phyloP scores from a whole-genome alignment of 139 green algal genomes.

The Edaphochlamys debaryana region DNA sequence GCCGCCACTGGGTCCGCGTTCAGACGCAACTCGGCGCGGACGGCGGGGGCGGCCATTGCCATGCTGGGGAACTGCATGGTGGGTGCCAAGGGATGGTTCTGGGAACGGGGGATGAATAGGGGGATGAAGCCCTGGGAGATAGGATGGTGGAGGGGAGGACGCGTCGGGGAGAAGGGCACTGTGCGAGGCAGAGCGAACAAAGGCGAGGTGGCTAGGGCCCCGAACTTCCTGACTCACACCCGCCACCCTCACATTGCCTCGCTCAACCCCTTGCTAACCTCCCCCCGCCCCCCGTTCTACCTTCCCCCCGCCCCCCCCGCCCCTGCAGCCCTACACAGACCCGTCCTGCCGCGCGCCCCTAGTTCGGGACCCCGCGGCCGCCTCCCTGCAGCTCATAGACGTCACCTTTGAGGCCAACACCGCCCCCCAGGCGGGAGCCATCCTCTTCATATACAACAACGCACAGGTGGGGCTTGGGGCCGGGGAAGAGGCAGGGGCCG shows the following conservation, averaged over 20 bases:
- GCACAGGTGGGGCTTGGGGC: neutral
- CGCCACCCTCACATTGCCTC: neutral
- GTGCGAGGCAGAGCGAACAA: too few species aligned
- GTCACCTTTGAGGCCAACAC: neutral
- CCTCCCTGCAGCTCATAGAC: neutral
- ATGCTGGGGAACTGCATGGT: neutral
- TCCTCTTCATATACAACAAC: neutral
- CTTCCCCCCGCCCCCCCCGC: too few species aligned
- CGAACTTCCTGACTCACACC: too few species aligned
- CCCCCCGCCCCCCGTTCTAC: too few species aligned
- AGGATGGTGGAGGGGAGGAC: too few species aligned
- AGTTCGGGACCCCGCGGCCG: neutral
- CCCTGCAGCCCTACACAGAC: neutral
- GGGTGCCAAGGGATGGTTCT: neutral
- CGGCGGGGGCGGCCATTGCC: too few species aligned
- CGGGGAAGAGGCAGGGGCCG: too few species aligned
- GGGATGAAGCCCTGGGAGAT: neutral
- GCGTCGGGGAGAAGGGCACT: too few species aligned
- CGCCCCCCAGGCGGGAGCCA: neutral
- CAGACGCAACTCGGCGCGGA: neutral
- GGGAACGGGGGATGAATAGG: too few species aligned
- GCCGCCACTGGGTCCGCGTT: too few species aligned
- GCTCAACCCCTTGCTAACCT: neutral
- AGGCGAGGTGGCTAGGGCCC: too few species aligned
- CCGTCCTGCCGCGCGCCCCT: neutral